Evolutionary conservation across 1,284 basidiomycete species (phyloP).

Genomic region (Austroboletus olivaceoglutinosus): DNA sequence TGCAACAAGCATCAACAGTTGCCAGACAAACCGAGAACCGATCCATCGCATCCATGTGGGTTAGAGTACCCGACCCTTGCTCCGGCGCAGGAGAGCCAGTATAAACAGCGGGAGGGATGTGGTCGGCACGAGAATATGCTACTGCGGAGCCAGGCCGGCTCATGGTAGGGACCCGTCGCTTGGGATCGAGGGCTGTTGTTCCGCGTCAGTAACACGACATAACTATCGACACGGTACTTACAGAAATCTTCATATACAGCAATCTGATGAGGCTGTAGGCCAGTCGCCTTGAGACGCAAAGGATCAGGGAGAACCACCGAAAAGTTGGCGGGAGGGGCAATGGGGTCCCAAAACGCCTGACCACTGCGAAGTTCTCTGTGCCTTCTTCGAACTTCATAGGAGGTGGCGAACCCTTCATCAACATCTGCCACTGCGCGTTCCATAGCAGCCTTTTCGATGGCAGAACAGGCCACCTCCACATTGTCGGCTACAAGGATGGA

Average conservation of each 20-base stretch:
- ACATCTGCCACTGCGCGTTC: conserved; percentile 95
- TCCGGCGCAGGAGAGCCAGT: conserved; percentile 53
- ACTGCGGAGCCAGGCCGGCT: conserved; percentile 68
- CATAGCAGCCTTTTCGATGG: conserved; percentile 98
- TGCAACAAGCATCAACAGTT: neutral
- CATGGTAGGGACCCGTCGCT: conserved; percentile 44
- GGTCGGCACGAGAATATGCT: conserved; percentile 50
- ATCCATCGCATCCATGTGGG: conserved; percentile 73
- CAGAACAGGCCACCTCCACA: conserved; percentile 89
- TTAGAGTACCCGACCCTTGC: conserved; percentile 40
- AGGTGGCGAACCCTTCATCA: conserved; percentile 82
- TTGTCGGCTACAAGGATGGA: conserved; percentile 89
- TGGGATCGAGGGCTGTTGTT: conserved; percentile 48
- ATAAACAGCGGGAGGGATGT: conserved; percentile 44
- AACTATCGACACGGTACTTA: conserved; percentile 32
- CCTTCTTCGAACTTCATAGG: conserved; percentile 83
- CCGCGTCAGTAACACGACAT: conserved; percentile 5
- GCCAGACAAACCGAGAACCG: conserved; percentile 60
- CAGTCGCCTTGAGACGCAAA: conserved; percentile 81
- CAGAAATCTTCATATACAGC: conserved; percentile 97
- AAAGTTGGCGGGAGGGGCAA: conserved; percentile 72
- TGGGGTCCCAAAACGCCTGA: conserved; percentile 87
- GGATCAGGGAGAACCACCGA: conserved; percentile 84
- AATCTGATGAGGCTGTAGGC: conserved; percentile 80
- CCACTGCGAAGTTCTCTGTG: conserved; percentile 79